Percentiles rank a stretch among this genome's conserved stretches.
These are phyloP conservation scores for Fusarium nodosum DNA, from an alignment of 2,329 filamentous ascomycete species.

Conservation along the genomic window DNA sequence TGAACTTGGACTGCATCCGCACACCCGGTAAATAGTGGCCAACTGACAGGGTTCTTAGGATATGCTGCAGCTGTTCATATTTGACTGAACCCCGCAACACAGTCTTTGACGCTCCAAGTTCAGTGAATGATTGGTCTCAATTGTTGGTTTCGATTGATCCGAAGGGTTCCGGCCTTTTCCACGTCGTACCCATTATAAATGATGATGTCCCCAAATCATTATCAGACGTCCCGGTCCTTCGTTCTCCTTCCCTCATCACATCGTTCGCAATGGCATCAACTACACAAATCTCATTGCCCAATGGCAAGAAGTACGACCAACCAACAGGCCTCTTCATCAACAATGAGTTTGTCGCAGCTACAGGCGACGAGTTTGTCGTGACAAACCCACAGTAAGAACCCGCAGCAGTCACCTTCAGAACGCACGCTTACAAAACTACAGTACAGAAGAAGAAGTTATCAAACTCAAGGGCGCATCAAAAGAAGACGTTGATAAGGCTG, in stretches of 20 bases:
- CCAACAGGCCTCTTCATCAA: constrained; percentile 51
- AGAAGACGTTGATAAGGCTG: constrained; percentile 43
- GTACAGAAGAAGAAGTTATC: constrained; percentile 45
- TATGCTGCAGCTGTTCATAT: constrained; percentile 1
- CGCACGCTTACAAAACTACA: neutral
- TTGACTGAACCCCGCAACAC: constrained; percentile 10
- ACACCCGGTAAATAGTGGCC: neutral
- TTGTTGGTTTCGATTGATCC: constrained; percentile 5
- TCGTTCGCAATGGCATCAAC: constrained; percentile 31
- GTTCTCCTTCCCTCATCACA: neutral
- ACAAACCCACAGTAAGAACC: constrained; percentile 39
- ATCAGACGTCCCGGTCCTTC: neutral
- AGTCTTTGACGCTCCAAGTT: neutral
- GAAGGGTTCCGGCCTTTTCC: neutral
- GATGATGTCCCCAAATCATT: constrained; percentile 10
- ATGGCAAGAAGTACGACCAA: constrained; percentile 57
- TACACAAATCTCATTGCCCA: constrained; percentile 44
- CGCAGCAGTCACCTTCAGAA: accelerated
- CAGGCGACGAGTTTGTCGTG: constrained; percentile 44
- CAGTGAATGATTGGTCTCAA: neutral
- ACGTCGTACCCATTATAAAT: constrained; percentile 22
- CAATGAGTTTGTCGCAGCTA: constrained; percentile 46
- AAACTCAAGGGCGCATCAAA: constrained; percentile 41
- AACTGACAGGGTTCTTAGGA: neutral
- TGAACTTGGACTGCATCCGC: neutral